Conservation (phyloP, 1,284 basidiomycete species). For the Sporisorium reilianum region DNA sequence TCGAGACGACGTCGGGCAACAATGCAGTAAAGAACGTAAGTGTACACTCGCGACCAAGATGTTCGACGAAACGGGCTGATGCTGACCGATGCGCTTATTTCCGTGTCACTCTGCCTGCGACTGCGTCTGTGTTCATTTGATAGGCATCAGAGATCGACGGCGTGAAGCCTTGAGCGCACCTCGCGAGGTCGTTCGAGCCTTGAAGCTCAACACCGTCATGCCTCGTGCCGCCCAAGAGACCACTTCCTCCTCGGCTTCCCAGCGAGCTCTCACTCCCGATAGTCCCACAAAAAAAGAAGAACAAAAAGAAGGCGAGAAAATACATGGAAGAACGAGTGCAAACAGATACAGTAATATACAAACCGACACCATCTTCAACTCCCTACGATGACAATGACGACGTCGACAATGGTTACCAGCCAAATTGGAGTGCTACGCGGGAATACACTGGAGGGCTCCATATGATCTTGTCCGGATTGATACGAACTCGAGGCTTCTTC, state of each 20-base stretch:
- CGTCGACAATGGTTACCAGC: slow-evolving; percentile 49
- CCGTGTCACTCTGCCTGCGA: not conserved
- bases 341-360: not conserved
- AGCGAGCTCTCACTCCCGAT: too few relatives aligned
- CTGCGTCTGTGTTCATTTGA: not conserved
- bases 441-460: too few relatives aligned
- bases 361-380: not conserved
- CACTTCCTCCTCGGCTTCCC: too few relatives aligned
- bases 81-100: not conserved
- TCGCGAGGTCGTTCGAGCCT: too few relatives aligned
- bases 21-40: slow-evolving; percentile 59
- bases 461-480: slow-evolving; percentile 82
- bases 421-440: slow-evolving; percentile 72
- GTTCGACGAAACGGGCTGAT: not conserved
- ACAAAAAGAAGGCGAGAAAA: not conserved
- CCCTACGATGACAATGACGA: not conserved
- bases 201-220: too few relatives aligned
- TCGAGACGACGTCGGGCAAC: slow-evolving; percentile 47
- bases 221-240: too few relatives aligned
- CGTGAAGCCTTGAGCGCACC: not conserved
- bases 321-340: not conserved
- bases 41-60: not conserved
- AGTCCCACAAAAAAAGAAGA: too few relatives aligned
- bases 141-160: slow-evolving; percentile 37
- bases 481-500: slow-evolving; percentile 82